Percentiles rank a stretch among this genome's conserved stretches.
Conservation (phyloP, 2,329 filamentous ascomycete species). For the Pestalotiopsis fici region DNA sequence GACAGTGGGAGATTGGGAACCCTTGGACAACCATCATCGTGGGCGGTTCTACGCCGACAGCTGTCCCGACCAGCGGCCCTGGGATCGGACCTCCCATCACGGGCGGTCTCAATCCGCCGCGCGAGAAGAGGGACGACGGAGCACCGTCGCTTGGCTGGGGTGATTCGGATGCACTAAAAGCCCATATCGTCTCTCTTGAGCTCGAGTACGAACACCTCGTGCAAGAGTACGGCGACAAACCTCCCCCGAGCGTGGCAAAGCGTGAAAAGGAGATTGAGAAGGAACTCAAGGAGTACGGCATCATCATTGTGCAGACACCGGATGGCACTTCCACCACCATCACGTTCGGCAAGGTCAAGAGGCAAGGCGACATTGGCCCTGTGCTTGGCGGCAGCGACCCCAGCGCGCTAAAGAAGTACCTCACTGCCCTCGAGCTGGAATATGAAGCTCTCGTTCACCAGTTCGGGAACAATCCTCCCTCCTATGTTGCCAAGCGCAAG, state of each 20-base stretch:
- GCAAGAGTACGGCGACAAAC: slow-evolving; percentile 22
- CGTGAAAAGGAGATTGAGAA: slow-evolving; percentile 23
- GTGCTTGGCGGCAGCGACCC: slow-evolving; percentile 16
- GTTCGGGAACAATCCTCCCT: slow-evolving; percentile 22
- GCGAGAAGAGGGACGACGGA: slow-evolving; percentile 9
- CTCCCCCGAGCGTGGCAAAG: slow-evolving; percentile 20
- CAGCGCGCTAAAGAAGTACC: slow-evolving; percentile 23
- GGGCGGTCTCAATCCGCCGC: slow-evolving; percentile 1
- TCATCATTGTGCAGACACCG: slow-evolving; percentile 32
- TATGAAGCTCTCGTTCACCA: slow-evolving; percentile 26
- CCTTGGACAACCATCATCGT: slow-evolving; percentile 15
- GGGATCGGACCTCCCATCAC: slow-evolving; percentile 14
- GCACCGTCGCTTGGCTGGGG: slow-evolving; percentile 14
- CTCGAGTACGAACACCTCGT: slow-evolving; percentile 27
- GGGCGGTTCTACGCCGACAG: slow-evolving; percentile 4
- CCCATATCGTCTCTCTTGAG: slow-evolving; percentile 25
- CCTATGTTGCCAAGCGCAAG: slow-evolving; percentile 20
- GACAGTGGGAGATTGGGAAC: slow-evolving; percentile 22
- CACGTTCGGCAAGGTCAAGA: slow-evolving; percentile 25
- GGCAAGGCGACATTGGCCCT: slow-evolving; percentile 3
- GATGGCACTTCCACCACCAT: slow-evolving; percentile 36
- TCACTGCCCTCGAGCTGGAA: slow-evolving; percentile 26
- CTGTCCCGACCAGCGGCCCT: slow-evolving; percentile 4
- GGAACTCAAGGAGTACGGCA: slow-evolving; percentile 34
- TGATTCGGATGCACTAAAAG: slow-evolving; percentile 20